A percentile compares a stretch with the other conserved stretches of the same genome.
phyloP scores from a whole-genome alignment of 192 early-diverging fungal genomes.

The Podila clonocystis region DNA sequence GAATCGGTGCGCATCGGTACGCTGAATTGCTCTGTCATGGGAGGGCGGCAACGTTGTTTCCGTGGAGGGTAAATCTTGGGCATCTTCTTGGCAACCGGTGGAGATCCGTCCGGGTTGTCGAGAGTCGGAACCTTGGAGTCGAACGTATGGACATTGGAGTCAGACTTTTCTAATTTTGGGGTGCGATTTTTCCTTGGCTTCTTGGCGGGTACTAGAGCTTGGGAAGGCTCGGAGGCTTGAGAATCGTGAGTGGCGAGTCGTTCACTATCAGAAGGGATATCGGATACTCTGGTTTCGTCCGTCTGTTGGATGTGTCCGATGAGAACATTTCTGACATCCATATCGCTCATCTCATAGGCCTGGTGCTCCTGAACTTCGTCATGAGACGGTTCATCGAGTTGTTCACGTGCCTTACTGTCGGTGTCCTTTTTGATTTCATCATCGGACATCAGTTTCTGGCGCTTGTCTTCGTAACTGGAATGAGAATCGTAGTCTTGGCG shows the following conservation, averaged over 20 bases:
- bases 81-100: constrained; percentile 1
- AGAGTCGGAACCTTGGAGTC: too few relatives aligned
- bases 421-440: not conserved
- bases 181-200: too few relatives aligned
- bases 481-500: not conserved
- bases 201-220: too few relatives aligned
- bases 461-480: not conserved
- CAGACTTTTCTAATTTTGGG: too few relatives aligned
- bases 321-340: too few relatives aligned
- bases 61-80: constrained; percentile 48
- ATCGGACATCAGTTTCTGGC: not conserved
- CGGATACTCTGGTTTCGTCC: too few relatives aligned
- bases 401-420: not conserved
- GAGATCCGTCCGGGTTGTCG: not conserved
- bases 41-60: constrained; percentile 22
- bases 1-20: constrained; percentile 37
- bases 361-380: not conserved
- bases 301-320: too few relatives aligned
- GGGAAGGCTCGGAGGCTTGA: too few relatives aligned
- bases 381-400: not conserved
- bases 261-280: too few relatives aligned
- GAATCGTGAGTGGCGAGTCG: too few relatives aligned
- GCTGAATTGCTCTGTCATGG: constrained; percentile 6
- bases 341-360: too few relatives aligned
- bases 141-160: too few relatives aligned